Conservation (phyloP, 495 filamentous ascomycete species). For the Astrocystis sublimbata region DNA sequence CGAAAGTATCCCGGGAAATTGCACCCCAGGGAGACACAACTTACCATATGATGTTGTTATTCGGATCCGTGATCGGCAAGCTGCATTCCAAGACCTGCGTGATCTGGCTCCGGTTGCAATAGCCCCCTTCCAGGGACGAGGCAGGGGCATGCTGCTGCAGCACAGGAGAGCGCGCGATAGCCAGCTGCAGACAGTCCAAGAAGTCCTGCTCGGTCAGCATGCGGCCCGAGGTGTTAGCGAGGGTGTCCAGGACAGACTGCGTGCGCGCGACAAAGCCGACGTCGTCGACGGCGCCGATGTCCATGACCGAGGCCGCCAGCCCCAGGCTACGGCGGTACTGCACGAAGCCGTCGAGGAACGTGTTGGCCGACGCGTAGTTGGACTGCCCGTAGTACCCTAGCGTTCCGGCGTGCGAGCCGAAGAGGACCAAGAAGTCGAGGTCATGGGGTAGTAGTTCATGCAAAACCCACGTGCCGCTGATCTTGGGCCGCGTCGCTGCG, state of each 20-base stretch:
- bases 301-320: constrained; percentile 33
- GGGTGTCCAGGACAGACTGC: not conserved
- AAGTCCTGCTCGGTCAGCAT: constrained; percentile 15
- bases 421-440: constrained; percentile 39
- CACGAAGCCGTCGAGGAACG: constrained; percentile 41
- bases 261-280: constrained; percentile 29
- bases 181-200: constrained; percentile 17
- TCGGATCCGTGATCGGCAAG: too few relatives aligned
- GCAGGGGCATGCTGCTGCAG: too few relatives aligned
- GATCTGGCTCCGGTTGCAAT: too few relatives aligned
- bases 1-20: too few relatives aligned
- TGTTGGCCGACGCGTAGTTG: constrained; percentile 40
- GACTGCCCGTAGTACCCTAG: constrained; percentile 35
- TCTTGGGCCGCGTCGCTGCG: constrained; percentile 42
- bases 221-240: not conserved
- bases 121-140: too few relatives aligned
- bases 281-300: constrained; percentile 36
- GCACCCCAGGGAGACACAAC: too few relatives aligned
- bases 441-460: constrained; percentile 32
- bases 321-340: constrained; percentile 31
- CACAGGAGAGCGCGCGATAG: too few relatives aligned
- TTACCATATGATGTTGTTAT: too few relatives aligned
- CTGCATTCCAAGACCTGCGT: too few relatives aligned
- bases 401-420: constrained; percentile 34
- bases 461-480: constrained; percentile 53